Base-by-base conservation (phyloP, 345 rosid genomes). In the Populus davidiana region DNA sequence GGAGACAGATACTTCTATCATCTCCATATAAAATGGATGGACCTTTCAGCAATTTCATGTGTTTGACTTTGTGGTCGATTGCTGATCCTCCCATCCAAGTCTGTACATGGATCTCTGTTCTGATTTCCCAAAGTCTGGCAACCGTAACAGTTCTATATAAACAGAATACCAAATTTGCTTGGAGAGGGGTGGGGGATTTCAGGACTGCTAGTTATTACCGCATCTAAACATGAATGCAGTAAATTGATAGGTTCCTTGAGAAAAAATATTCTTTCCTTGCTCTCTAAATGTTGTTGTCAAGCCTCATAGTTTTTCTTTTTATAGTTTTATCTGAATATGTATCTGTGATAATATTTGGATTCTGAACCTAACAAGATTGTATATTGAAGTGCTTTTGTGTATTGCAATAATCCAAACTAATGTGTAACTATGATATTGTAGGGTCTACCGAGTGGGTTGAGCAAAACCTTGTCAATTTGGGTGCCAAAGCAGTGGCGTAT, bases 391-490 rank as follows among this genome's bases (percentile, higher is more conserved):
- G 62, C 13, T 70, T 76, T 59, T 43, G 31, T 59, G n/a, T 7
- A 14, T 72, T 80, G 68, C 47, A 43, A 4, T 4, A 21, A 62
- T 76, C 62, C 41, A 70, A 66, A 49, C 11, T 3, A 72, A 54
- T 21, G 61, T 62, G 35, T 23, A 62, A 20, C 78, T 78, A 3
- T 77, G 70, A 75, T 85, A 81, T 44, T 70, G 71, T 87, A 71
- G 98, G 99, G 77, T 96, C 99, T 66, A 93, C 98, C 1, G 99
- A 96, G 87, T 96, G 99, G 99, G 91, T 96, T 78, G 99, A 96
- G 81, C 93, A 90, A 76, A 96, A 96, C 83, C 81, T 93, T 64
- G 77, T 89, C 63, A 96, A 89, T 87, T 82, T 93, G 78, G 90
- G 95, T 71, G 90, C 92, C 67, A 93, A 88, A 87, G 96, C 93